Base-by-base conservation (phyloP, 73 alveolate genomes). In the Stentor roeselii region DNA sequence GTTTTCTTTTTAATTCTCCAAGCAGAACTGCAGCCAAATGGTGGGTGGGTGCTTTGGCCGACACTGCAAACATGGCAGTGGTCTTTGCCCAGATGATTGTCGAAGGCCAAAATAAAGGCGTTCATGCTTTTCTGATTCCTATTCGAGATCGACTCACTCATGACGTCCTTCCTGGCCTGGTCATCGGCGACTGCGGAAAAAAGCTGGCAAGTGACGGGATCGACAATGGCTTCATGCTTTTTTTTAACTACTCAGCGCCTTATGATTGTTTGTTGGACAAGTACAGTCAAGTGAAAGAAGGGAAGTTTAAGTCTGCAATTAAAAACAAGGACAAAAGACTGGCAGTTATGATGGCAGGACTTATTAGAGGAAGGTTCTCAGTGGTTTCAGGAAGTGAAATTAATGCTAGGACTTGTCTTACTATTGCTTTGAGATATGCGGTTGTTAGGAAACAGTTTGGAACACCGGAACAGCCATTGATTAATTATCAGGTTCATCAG, bases 31-130 rank as follows among this genome's bases (percentile, higher is more conserved):
- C 84, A 1, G 90, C 84, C 84, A 94, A 94, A 83, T 92, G 91
- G 87, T 92, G 97, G 98, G 89, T 90, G 59, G 98, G 98, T 34
- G 94, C 96, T 59, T 75, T 94, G 31, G 97, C 91, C 4, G 85
- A 92, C 82, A 84, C 93, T 36, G 93, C 94, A n/a, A 85, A 83
- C 36, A 59, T 60, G 85, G 90, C 97, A 39, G 92, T 92, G 0
- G 90, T 90, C 40, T 94, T 86, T 84, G 98, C 98, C 37, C 60
- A 92, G 67, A 75, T 94, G 2, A 61, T 83, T 36, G 83, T 90
- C 14, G 67, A 87, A 39, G 94, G 92, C 6, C 78, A 90, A 36
- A 74, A 84, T 58, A 78, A 89, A 36, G 98, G 98, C 2, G 96
- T 94, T 59, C 97, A 92, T 87, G 91, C 94, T 3, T 94, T 94